phyloP scores from a whole-genome alignment of 768 basidiomycete genomes.

The Rhodotorula sphaerocarpa region DNA sequence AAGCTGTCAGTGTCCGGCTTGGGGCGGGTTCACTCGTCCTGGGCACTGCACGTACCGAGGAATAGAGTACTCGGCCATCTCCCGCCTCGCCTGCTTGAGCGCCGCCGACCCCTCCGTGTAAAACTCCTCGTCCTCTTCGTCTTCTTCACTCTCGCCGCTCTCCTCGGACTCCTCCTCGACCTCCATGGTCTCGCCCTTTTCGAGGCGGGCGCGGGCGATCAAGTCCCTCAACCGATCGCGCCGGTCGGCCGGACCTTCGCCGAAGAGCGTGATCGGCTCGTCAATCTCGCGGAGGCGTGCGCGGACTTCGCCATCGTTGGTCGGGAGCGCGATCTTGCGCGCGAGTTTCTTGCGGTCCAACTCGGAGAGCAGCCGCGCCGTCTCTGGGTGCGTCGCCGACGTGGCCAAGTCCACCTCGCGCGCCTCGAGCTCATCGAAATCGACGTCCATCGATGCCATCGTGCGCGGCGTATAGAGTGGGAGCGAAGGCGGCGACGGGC shows the following conservation, averaged over 20 bases:
- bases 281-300: slow-evolving; percentile 82
- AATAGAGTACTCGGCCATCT: slow-evolving; percentile 85
- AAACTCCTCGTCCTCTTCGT: slow-evolving; percentile 67
- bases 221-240: slow-evolving; percentile 92
- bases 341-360: slow-evolving; percentile 97
- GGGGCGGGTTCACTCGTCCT: too few species aligned
- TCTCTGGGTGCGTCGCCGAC: slow-evolving; percentile 34
- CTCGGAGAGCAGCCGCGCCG: slow-evolving; percentile 69
- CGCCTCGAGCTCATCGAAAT: slow-evolving; percentile 35
- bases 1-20: slow-evolving; percentile 51
- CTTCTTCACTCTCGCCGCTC: slow-evolving; percentile 11
- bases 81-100: slow-evolving; percentile 72
- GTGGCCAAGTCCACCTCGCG: slow-evolving; percentile 17
- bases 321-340: slow-evolving; percentile 85
- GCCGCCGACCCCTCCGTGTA: slow-evolving; percentile 85
- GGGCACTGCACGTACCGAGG: slow-evolving; percentile 60
- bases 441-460: slow-evolving; percentile 32
- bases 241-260: slow-evolving; percentile 66
- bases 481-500: too few species aligned
- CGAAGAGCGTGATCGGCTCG: slow-evolving; percentile 94
- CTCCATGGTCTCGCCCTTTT: slow-evolving; percentile 54
- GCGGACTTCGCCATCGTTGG: slow-evolving; percentile 89
- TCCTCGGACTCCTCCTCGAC: slow-evolving; percentile 49
- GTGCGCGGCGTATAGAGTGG: background rate
- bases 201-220: slow-evolving; percentile 67